Base-by-base conservation (phyloP, 2,329 filamentous ascomycete species). In the Niveomyces coronatus region DNA sequence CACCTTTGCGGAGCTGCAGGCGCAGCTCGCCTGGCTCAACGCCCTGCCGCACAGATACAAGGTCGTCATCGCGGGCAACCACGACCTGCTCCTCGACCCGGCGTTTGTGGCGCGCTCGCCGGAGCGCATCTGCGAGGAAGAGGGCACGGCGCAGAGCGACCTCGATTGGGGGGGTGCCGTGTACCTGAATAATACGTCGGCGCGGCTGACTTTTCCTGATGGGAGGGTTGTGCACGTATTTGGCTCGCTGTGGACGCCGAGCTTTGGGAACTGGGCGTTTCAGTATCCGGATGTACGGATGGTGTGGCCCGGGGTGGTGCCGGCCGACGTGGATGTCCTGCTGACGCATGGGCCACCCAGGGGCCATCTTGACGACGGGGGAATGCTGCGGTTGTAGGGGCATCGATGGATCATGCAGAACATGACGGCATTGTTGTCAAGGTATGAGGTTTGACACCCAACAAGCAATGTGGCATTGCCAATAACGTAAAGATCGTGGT, bases 1-100 rank as follows among this genome's bases (percentile, higher is more conserved):
- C 10, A 59, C 62, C 0, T 51, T 60, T 15, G 45, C 52, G 4
- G 65, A 68, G 43, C 45, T 69, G 1, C 48, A 62, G 35, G 51
- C 53, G 3, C 45, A 55, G 9, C 44, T 69, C 6, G 39, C 47
- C 11, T 72, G 67, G 67, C 48, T 70, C 9, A 45, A 46, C 5
- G 29, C 47, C 0, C 61, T 62, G 40, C 52, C 61, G 1, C 65
- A 67, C 41, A 30, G 41, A 7, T 46, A 62, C 49, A 70, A 70
- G 45, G 51, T 70, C 31, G 53, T 67, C 4, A 49, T 70, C 8
- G 65, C 59, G 13, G 68, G 66, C 5, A 71, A 70, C 36, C 65
- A 68, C 40, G 64, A 68, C 37, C 37, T 61, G 6, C 42, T 57
- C 2, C 47, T 62, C 0, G 53, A 61, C 35, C 23, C 42, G 0